Base-by-base conservation (phyloP, 2,329 filamentous ascomycete species). In the Beauveria pseudobassiana region DNA sequence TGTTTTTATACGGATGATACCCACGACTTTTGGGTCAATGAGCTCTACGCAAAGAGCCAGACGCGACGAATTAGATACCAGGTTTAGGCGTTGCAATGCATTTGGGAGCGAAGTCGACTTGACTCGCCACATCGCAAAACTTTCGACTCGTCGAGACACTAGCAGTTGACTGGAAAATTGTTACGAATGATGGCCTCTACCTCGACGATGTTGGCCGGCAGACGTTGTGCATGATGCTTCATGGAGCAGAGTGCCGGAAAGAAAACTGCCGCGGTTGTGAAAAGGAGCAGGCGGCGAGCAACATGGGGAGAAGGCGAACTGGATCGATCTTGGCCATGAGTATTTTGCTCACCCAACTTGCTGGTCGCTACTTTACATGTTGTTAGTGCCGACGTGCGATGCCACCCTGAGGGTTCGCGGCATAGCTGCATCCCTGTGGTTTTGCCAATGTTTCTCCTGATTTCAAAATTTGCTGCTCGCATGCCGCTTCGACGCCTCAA, bases 51-150 rank as follows among this genome's bases (percentile, higher is more conserved):
- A 40, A 51, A 26, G 38, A 42, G 46, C 18, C 8, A 30, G 56
- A 51, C 22, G 16, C 38, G 38, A 22, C 20, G 24, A 9, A 43
- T 45, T 60, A 53, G 57, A 60, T 60, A 60, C 48, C 48, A 38
- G 49, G 49, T 45, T 46, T 52, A 53, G 57, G 57, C 49, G 40
- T 60, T 60, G 57, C 57, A 60, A 60, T 60, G 57, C 48, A 51
- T 59, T 52, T 28, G 26, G 12, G 49, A 42, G 18, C 34, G 14
- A 46, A 45, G 49, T 49, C 38, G 30, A 30, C 24, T 59, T 42
- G 38, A 52, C 49, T 59, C 30, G 57, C 34, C 30, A 40, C 12
- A 12, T 22, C 5, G 20, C 26, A 8, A 20, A 20, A 51, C 12
- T 18, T 5, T n/a, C 1, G n/a, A 12, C 3, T 22, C n/a, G 45